Evolutionary conservation across 1,284 basidiomycete genomes (phyloP).

Genomic region (Anthracocystis panici-leucophaei): DNA sequence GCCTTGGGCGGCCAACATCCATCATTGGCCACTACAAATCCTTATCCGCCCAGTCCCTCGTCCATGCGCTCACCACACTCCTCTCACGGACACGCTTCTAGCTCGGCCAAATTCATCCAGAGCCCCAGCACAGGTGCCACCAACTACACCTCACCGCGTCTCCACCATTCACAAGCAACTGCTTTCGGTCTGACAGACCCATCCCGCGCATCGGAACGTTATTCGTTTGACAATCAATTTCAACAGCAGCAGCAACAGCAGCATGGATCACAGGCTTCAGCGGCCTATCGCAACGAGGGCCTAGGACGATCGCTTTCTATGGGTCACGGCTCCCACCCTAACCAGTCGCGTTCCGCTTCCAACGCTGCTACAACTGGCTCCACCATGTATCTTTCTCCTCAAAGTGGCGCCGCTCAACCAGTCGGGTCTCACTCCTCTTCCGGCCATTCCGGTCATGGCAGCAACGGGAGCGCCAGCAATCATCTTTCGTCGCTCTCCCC

Average conservation of each 20-base stretch:
- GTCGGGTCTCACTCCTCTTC: slow-evolving; percentile 24
- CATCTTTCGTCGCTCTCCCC: slow-evolving; percentile 39
- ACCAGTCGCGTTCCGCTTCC: slow-evolving; percentile 29
- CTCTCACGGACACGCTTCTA: slow-evolving; percentile 36
- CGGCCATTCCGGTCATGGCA: slow-evolving; percentile 24
- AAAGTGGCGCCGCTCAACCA: slow-evolving; percentile 20
- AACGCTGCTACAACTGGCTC: slow-evolving; percentile 16
- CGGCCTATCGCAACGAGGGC: slow-evolving; percentile 34
- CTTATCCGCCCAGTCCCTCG: slow-evolving; percentile 40
- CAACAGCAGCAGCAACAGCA: slow-evolving; percentile 17
- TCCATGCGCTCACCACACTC: slow-evolving; percentile 46
- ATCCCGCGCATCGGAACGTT: slow-evolving; percentile 18
- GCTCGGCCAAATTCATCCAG: slow-evolving; percentile 35
- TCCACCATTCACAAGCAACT: slow-evolving; percentile 30
- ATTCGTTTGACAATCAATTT: slow-evolving; percentile 32
- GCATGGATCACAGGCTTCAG: slow-evolving; percentile 17
- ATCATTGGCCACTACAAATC: slow-evolving; percentile 4
- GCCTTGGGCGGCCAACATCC: slow-evolving; percentile 26
- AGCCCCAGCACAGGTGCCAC: slow-evolving; percentile 9
- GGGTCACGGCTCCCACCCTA: slow-evolving; percentile 41
- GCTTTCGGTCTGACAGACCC: slow-evolving; percentile 23
- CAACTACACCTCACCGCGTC: slow-evolving; percentile 40
- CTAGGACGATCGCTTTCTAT: slow-evolving; percentile 47
- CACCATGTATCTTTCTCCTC: slow-evolving; percentile 49
- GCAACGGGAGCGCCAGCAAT: slow-evolving; percentile 21